Percentiles rank a stretch among this genome's conserved stretches.
These are phyloP conservation scores for Eucalyptus brandiana DNA, from an alignment of 345 rosid species.

Conservation along the genomic window DNA sequence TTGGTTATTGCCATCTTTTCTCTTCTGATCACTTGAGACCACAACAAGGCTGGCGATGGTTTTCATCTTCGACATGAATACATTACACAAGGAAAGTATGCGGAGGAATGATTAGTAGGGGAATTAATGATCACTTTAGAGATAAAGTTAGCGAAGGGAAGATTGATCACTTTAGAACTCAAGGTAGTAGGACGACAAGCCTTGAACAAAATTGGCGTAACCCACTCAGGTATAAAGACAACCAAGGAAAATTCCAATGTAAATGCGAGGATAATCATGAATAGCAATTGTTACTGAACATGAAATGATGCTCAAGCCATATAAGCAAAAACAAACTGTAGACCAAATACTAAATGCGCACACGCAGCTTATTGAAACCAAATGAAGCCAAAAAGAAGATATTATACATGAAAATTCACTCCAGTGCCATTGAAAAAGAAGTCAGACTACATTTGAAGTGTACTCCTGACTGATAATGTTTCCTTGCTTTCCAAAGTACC, in stretches of 20 bases:
- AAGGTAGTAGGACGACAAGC: background rate
- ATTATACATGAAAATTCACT: background rate
- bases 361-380: background rate
- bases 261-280: background rate
- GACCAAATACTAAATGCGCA: background rate
- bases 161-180: background rate
- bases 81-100: background rate
- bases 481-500: background rate
- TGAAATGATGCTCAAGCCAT: background rate
- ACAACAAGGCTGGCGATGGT: background rate
- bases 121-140: background rate
- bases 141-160: background rate
- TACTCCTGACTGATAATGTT: background rate
- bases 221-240: background rate
- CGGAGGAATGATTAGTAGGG: background rate
- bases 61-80: background rate
- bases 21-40: background rate
- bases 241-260: background rate
- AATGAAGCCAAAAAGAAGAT: background rate
- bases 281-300: background rate
- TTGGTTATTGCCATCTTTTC: background rate
- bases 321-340: background rate
- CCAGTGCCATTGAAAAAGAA: background rate
- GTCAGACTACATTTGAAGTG: background rate
- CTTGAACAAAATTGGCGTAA: background rate